Evolutionary conservation across 1,139 yeast species (phyloP), one percentile per base, ranked within the genome.

Genomic region (Saccharomycopsis phalli): DNA sequence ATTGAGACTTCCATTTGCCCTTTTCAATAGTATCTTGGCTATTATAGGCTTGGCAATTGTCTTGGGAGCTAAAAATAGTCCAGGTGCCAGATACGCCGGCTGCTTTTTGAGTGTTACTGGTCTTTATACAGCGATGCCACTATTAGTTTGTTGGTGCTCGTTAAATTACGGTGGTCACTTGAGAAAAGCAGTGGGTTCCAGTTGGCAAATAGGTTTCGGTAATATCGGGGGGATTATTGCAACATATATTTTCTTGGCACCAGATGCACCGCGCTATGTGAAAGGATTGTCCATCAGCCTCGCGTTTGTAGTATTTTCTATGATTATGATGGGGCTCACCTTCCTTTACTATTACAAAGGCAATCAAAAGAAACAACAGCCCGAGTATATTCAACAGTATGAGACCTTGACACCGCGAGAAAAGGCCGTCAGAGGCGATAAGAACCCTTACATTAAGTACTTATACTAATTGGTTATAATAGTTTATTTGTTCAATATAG

Each of bases 151-250:
- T 59, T 78, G 88, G 84, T 65, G 66, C 14, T 70, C 80, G 13
- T 66, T 80, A 39, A 55, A 61, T 51, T 56, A 68, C 36, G 80
- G 79, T 42, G 86, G 88, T 29, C 88, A 81, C 55, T 62, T 74
- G 42, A 67, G 88, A 56, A 76, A 79, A 50, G 67, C 81, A 26
- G 79, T 80, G 17, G 84, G 83, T 40, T 74, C 86, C 14, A 86
- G 83, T 2, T 76, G 78, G 69, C 82, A 78, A 53, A 72, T 82
- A 50, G 93, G 91, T 1, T 80, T 81, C 55, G 93, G 91, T 48
- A 81, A 82, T 59, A 77, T 80, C 54, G 93, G 93, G 47, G 93
- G 91, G 53, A 81, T 81, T 53, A 71, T 81, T 47, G 66, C 88
- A 11, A 74, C 87, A 2, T 80, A 68, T 51, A 62, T 77, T 21